Evolutionary conservation across 2,329 filamentous ascomycete species (phyloP), one percentile per base, ranked within the genome.

Genomic region (Fusarium praegraminearum): DNA sequence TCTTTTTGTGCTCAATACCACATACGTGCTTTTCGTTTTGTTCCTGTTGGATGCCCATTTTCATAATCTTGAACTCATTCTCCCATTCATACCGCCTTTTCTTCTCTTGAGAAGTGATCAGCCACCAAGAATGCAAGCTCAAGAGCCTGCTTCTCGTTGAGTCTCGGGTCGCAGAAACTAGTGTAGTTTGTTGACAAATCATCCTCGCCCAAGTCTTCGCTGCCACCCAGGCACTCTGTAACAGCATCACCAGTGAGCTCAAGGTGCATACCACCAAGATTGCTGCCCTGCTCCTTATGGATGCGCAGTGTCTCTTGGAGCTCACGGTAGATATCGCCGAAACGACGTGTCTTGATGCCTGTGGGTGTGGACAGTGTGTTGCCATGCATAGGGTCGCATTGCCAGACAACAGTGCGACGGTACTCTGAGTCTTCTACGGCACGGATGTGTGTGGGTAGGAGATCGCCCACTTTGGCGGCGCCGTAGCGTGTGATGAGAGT

Each of bases 331-430:
- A 99, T 97, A 78, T 96, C 92, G 67, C 88, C 88, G 84, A 99
- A 99, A 57, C 92, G 91, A 18, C 96, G 89, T 3, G 96, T 99
- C 85, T 99, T 99, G 82, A 98, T 89, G 28, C 94, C 94, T 0
- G 87, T 83, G 0, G 88, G 86, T 0, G 93, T 95, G 22, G 87
- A 86, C 44, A 85, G 82, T 38, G 89, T 91, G 81, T 91, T 91
- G 67, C 96, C 96, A 81, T 99, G 96, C 96, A 99, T 99, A 24
- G 96, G 96, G 81, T 99, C 96, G 82, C 95, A 98, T 82, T 98
- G 96, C 95, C 95, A 98, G 73, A 98, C 93, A 6, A 97, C 93
- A 24, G 80, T 82, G 52, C 84, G 80, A 47, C 79, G 79, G 80
- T 89, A 89, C 80, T 90, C 93, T 60, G 92, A 94, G 73, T 86